Evolutionary conservation across 345 rosid genomes (phyloP).

Genomic region (Eucalyptus globulus): DNA sequence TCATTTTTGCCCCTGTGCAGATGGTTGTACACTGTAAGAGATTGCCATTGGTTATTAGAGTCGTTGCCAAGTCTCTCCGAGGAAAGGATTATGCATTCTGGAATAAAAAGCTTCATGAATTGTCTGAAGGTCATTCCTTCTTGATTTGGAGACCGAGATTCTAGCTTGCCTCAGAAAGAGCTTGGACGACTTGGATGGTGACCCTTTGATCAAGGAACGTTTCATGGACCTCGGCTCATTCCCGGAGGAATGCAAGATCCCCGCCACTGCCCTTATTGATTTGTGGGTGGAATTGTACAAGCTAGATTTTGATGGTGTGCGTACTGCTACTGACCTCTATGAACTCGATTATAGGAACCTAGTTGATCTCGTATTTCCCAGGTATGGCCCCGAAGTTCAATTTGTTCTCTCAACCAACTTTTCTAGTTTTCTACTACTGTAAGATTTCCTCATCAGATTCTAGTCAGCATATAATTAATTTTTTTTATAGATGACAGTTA

Average conservation of each 20-base stretch:
- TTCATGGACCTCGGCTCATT: constrained; percentile 50
- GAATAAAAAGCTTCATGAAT: constrained; percentile 10
- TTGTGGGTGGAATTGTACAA: constrained; percentile 37
- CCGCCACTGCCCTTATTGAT: constrained; percentile 33
- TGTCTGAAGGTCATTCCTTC: constrained; percentile 8
- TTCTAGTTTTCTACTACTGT: not conserved
- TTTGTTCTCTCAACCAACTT: not conserved
- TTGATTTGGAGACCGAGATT: constrained; percentile 6
- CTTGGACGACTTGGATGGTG: constrained; percentile 15
- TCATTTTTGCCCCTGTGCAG: constrained; percentile 5
- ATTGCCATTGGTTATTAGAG: constrained; percentile 35
- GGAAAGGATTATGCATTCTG: constrained; percentile 9
- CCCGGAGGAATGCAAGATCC: constrained; percentile 42
- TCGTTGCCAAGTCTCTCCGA: constrained; percentile 37
- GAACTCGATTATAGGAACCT: constrained; percentile 26
- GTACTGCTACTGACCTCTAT: constrained; percentile 14
- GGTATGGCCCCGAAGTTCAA: constrained; percentile 8
- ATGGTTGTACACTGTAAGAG: constrained; percentile 46
- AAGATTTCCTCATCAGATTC: not conserved
- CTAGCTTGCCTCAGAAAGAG: constrained; percentile 30
- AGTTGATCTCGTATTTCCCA: not conserved
- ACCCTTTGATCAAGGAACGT: constrained; percentile 16
- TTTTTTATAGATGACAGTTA: not conserved
- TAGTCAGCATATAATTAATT: not conserved
- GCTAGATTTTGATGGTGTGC: constrained; percentile 2